Percentiles rank a stretch among this genome's conserved stretches.
Conservation (phyloP, 2,329 filamentous ascomycete genomes). For the Claviceps monticola region DNA sequence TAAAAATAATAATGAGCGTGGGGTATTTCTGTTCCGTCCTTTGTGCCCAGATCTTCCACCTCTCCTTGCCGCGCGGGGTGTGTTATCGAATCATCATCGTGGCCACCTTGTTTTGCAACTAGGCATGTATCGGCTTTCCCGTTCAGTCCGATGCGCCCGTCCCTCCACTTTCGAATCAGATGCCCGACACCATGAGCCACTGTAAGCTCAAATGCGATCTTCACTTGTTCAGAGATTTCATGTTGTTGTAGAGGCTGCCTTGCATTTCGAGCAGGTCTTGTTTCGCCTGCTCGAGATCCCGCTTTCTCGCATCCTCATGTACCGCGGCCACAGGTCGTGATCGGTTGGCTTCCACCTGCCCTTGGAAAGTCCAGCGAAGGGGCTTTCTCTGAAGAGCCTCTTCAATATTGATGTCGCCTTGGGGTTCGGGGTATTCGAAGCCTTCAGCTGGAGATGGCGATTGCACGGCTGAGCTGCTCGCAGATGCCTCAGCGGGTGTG, state of each 20-base stretch:
- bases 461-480: constrained; percentile 4
- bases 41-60: not conserved
- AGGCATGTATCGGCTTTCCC: not conserved
- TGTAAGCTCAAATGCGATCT: no score
- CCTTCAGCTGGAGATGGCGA: constrained; percentile 20
- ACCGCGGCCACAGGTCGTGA: constrained; percentile 11
- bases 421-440: constrained; percentile 25
- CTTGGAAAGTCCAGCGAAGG: constrained; percentile 26
- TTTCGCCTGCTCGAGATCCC: constrained; percentile 34
- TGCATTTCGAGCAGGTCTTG: constrained; percentile 28
- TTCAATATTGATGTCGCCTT: constrained; percentile 24
- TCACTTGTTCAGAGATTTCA: not conserved
- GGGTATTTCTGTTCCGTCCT: no score
- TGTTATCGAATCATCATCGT: not conserved
- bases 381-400: constrained; percentile 30
- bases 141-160: not conserved
- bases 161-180: not conserved
- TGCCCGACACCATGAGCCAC: not conserved
- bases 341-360: constrained; percentile 20
- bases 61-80: not conserved
- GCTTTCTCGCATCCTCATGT: constrained; percentile 20
- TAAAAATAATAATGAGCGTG: not conserved
- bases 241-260: constrained; percentile 7
- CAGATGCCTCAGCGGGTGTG: not conserved
- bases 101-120: not conserved